Base-by-base conservation (phyloP, 2,329 filamentous ascomycete species). In the Colletotrichum spaethianum region DNA sequence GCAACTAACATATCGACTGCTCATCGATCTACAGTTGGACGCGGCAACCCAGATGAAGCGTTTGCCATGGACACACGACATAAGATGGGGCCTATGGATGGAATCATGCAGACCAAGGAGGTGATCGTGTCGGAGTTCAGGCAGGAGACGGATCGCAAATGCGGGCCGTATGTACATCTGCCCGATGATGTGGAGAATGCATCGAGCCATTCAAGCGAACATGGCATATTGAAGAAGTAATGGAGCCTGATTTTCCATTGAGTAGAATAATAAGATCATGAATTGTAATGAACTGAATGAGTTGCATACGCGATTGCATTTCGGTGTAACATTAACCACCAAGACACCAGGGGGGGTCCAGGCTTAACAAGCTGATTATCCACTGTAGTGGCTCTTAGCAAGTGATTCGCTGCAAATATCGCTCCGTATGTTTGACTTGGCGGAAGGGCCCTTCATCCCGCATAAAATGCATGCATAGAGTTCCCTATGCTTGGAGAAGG, bases 31-130 rank as follows among this genome's bases (percentile, higher is more conserved):
- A 72, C 63, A 7, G 52, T 67, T 4, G 53, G 57, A 26, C 57
- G 31, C 9, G 63, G 46, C 2, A 38, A 60, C 12, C 38, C n/a
- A 1, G 46, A 59, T 3, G 63, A 73, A 33, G 33, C 57, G 4
- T 73, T 50, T 31, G 40, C 59, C 20, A 60, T 72, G 68, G 67
- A 55, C 57, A 26, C 57, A n/a, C 33, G 71, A 16, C 63, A 53
- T 12, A 72, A 67, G 23, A 55, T 72, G 57, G 67, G 71, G 0
- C 57, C 63, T 3, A 59, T 72, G 59, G 71, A 72, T 2, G 71
- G 71, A 5, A 73, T 73, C 53, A 67, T 73, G 67, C 71, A 73
- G 28, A 73, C 71, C 1, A 73, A 67, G 36, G 67, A 73, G 46
- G 63, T 72, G 1, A 73, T 73, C 9, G 68, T 73, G 9, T 72